Evolutionary conservation across 108 stramenopile genomes (phyloP).

Genomic region (Cyclostephanos invisitatus): DNA sequence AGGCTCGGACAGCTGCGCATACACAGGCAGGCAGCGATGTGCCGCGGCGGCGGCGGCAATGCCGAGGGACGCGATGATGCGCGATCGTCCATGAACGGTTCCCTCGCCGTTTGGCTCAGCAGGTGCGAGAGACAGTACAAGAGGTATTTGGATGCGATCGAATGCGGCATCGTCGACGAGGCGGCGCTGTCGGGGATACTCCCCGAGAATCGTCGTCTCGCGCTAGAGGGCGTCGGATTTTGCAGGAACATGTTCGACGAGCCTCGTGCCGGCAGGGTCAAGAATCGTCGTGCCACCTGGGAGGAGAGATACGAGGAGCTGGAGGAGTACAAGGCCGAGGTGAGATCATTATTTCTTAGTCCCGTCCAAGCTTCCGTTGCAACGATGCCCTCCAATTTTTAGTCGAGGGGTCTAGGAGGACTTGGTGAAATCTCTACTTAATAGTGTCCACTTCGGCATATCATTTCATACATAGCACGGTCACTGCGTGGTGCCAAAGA

Average conservation of each 20-base stretch:
- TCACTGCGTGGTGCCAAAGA: conserved; percentile 38
- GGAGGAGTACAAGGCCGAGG: conserved; percentile 17
- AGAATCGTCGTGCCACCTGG: conserved; percentile 41
- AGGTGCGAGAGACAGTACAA: conserved; percentile 27
- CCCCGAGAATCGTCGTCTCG: conserved; percentile 22
- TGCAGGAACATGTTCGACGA: conserved; percentile 35
- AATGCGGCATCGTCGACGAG: not conserved
- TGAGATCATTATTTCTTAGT: not conserved
- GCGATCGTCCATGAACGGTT: conserved; percentile 31
- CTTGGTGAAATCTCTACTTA: too few species aligned
- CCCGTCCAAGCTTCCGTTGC: too few species aligned
- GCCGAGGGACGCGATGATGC: conserved; percentile 31
- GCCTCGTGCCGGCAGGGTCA: conserved; percentile 16
- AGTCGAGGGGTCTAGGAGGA: too few species aligned
- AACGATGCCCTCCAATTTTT: too few species aligned
- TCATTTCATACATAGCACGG: conserved; percentile 15
- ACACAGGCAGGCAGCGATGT: conserved; percentile 8
- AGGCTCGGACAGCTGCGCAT: conserved; percentile 29
- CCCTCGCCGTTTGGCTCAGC: conserved; percentile 27
- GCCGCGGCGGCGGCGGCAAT: too few species aligned
- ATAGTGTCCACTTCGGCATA: too few species aligned
- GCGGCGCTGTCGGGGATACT: conserved; percentile 14
- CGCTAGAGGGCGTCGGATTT: conserved; percentile 42
- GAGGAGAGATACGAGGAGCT: conserved; percentile 53
- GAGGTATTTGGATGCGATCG: conserved; percentile 11